phyloP scores from a whole-genome alignment of 108 stramenopile species.

The Cyclotella baltica region DNA sequence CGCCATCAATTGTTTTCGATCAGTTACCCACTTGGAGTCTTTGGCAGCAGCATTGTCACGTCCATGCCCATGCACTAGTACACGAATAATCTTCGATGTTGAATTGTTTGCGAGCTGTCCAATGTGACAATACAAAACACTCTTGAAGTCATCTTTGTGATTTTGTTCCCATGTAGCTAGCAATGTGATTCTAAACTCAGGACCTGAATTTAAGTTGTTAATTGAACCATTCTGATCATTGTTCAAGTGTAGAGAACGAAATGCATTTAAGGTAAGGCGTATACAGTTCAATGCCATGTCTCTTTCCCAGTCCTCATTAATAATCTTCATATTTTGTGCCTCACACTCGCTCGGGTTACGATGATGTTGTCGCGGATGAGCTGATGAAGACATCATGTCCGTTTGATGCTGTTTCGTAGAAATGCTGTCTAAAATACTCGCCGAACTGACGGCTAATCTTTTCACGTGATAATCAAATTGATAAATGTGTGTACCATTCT shows the following conservation, averaged over 20 bases:
- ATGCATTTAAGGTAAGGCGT: constrained; percentile 24
- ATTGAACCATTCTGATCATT: not conserved
- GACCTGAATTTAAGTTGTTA: not conserved
- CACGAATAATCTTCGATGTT: constrained; percentile 18
- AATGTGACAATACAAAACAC: constrained; percentile 46
- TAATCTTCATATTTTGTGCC: constrained; percentile 13
- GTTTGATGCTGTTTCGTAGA: not conserved
- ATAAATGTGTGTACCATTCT: constrained; percentile 38
- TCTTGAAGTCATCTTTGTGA: constrained; percentile 12
- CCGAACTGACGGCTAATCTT: constrained; percentile 33
- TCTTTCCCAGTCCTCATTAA: constrained; percentile 27
- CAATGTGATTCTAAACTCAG: constrained; percentile 42
- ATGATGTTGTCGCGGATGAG: constrained; percentile 30
- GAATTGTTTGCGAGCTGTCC: constrained; percentile 22
- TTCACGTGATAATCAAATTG: constrained; percentile 48
- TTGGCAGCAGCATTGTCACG: constrained; percentile 40
- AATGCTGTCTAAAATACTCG: constrained; percentile 26
- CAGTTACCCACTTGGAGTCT: constrained; percentile 46
- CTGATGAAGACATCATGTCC: constrained; percentile 1
- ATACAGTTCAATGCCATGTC: constrained; percentile 37
- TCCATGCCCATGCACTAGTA: constrained; percentile 47
- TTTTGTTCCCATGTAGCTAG: constrained; percentile 44
- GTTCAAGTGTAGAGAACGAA: constrained; percentile 14
- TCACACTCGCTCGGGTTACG: constrained; percentile 18
- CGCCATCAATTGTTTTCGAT: constrained; percentile 34